Conservation (phyloP, 108 stramenopile genomes). For the Phaeodactylum tricornutum region DNA sequence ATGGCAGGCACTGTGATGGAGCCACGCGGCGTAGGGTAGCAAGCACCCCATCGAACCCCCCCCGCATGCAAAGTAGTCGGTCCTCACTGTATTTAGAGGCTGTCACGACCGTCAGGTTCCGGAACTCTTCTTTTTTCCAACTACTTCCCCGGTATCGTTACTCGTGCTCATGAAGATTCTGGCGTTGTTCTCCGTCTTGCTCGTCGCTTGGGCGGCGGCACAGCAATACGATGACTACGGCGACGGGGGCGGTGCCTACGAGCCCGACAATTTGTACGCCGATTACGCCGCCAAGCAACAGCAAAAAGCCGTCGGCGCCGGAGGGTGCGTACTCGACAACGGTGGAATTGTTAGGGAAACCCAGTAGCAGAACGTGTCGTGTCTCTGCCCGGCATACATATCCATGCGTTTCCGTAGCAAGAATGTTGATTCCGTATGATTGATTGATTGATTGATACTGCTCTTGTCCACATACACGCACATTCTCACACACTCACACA, state of each 20-base stretch:
- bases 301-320: slow-evolving; percentile 36
- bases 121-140: too few relatives aligned
- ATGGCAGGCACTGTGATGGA: too few relatives aligned
- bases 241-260: slow-evolving; percentile 11
- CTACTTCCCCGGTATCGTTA: too few relatives aligned
- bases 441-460: slow-evolving; percentile 1
- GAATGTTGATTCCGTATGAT: not conserved
- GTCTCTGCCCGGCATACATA: not conserved
- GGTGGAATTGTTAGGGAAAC: not conserved
- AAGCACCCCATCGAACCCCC: too few relatives aligned
- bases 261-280: slow-evolving; percentile 66
- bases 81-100: too few relatives aligned
- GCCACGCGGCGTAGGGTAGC: too few relatives aligned
- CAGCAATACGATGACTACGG: slow-evolving; percentile 6
- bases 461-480: not conserved
- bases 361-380: not conserved
- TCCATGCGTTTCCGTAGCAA: not conserved
- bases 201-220: not conserved
- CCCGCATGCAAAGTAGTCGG: too few relatives aligned
- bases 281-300: slow-evolving; percentile 75
- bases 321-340: slow-evolving; percentile 21
- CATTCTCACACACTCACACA: not conserved
- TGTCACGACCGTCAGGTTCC: too few relatives aligned
- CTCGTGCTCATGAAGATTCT: too few relatives aligned
- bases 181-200: too few relatives aligned